Evolutionary conservation across 257 asterid genomes (phyloP).

Genomic region (Solanum tacnaense): DNA sequence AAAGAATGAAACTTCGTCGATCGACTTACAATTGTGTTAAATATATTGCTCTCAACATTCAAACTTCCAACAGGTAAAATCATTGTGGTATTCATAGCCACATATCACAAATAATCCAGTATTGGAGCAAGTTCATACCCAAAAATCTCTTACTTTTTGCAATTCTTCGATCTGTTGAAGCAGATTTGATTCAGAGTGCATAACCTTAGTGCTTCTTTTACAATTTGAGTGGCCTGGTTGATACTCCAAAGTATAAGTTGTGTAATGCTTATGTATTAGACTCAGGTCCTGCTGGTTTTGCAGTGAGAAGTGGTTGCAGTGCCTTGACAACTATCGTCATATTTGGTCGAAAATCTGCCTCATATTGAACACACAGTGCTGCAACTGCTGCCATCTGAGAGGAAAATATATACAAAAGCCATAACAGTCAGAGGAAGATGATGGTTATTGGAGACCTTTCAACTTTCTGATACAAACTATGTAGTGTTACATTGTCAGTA

Average conservation of each 20-base stretch:
- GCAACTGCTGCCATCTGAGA: constrained; percentile 94
- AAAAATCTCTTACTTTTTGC: neutral
- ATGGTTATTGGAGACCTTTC: no score
- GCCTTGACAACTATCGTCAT: constrained; percentile 97
- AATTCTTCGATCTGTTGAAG: neutral
- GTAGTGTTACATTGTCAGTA: neutral
- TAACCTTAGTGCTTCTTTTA: neutral
- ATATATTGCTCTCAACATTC: neutral
- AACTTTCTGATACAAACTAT: no score
- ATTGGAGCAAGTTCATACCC: neutral
- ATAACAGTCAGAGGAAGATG: neutral
- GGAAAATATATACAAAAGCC: neutral
- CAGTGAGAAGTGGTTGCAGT: constrained; percentile 78
- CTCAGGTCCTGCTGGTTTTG: constrained; percentile 47
- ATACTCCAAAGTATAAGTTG: neutral
- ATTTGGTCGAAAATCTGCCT: constrained; percentile 89
- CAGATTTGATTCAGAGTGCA: neutral
- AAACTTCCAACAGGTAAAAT: neutral
- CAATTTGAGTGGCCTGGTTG: neutral
- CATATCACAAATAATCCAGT: neutral
- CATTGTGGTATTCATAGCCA: neutral
- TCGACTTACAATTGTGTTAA: neutral
- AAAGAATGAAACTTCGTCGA: neutral
- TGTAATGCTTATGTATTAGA: neutral
- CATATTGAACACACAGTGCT: constrained; percentile 92